Evolutionary conservation across 768 basidiomycete species (phyloP).

Genomic region (Lactarius akahatsu): DNA sequence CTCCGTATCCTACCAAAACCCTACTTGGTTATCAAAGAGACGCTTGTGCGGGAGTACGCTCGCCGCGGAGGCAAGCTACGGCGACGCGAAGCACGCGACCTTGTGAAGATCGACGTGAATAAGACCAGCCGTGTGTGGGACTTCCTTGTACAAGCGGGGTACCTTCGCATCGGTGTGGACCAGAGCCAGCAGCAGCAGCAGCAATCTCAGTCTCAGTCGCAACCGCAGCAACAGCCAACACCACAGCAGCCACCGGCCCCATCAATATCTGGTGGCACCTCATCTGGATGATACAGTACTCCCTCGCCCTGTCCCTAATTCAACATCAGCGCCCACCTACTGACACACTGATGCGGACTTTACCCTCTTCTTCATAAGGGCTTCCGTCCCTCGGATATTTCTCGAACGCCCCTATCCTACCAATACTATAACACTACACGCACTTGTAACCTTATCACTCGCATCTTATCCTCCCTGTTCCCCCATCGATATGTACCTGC

Average conservation of each 20-base stretch:
- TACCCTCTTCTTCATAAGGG: neutral
- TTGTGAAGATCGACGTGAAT: slow-evolving; percentile 91
- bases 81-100: slow-evolving; percentile 81
- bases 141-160: slow-evolving; percentile 84
- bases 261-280: slow-evolving; percentile 16
- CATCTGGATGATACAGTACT: slow-evolving; percentile 20
- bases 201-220: slow-evolving; percentile 4
- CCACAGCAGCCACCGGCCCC: slow-evolving; percentile 17
- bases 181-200: slow-evolving; percentile 33
- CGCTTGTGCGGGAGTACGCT: slow-evolving; percentile 89
- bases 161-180: slow-evolving; percentile 57
- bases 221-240: slow-evolving; percentile 12
- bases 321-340: neutral
- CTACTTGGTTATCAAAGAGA: slow-evolving; percentile 94
- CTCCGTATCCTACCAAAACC: slow-evolving; percentile 93
- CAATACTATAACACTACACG: slow-evolving; percentile 13
- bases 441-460: slow-evolving; percentile 31
- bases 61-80: slow-evolving; percentile 85
- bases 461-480: slow-evolving; percentile 25
- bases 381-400: neutral
- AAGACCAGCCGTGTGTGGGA: slow-evolving; percentile 94
- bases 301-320: neutral
- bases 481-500: slow-evolving; percentile 20
- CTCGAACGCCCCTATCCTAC: neutral
- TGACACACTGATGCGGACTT: neutral